Base-by-base conservation (phyloP, 257 asterid genomes). In the Plantago ovata region DNA sequence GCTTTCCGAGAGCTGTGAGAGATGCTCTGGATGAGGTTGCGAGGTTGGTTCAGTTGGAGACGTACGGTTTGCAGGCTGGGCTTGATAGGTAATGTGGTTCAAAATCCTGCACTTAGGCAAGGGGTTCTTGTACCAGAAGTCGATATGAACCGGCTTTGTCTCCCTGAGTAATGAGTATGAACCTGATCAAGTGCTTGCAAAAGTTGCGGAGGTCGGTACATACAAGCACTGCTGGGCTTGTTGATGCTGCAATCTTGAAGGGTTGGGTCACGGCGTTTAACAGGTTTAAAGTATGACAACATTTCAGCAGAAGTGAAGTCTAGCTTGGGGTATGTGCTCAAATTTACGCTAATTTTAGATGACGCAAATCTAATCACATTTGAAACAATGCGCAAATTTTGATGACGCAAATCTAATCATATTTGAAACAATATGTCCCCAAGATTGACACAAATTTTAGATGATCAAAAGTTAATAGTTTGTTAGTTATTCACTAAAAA, bases 261-360 rank as follows among this genome's bases (percentile, higher is more conserved):
- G 69, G 89, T 9, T 74, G 77, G 77, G 53, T 88, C 3, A 80
- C 94, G 60, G 84, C 95, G 13, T 83, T 84, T 42, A 75, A 68
- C 59, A 69, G 75, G 10, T 64, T 65, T 3, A 80, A 62, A 52
- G 72, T 68, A 64, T 4, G 7, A 53, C 1, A 53, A 56, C 14
- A 60, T 77, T 2, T 69, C 79, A 12, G 9, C 16, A 0, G 75
- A 66, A 55, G 83, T 63, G 18, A 70, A 48, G 53, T 14, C 58
- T 0, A 20, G 60, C 45, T 56, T 77, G 75, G 63, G 56, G 68
- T n/a, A n/a, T n/a, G n/a, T n/a, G n/a, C n/a, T n/a, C n/a, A n/a
- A n/a, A n/a, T n/a, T n/a, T n/a, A n/a, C n/a, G n/a, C n/a, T n/a
- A n/a, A n/a, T n/a, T n/a, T n/a, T n/a, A n/a, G n/a, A n/a, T n/a